Base-by-base conservation (phyloP, 495 filamentous ascomycete species). In the Penicillium roqueforti region DNA sequence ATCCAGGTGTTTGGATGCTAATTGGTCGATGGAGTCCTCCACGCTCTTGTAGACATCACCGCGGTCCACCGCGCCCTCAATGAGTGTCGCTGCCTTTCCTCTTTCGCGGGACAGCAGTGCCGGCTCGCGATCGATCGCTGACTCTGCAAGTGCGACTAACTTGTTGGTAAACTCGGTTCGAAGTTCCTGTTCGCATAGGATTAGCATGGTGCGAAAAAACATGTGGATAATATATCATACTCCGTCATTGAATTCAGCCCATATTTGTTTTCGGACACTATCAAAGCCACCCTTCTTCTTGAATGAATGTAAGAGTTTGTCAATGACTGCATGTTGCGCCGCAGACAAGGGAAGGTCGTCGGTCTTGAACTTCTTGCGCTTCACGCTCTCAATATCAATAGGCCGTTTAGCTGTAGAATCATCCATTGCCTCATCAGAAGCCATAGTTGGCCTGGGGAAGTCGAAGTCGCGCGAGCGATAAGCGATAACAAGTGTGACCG, bases 261-360 rank as follows among this genome's bases (percentile, higher is more conserved):
- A 92, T 3, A 89, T 76, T 47, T 85, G 78, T 65, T 93, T 93
- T 46, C 91, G 83, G 54, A 92, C 78, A n/a, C 72, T 76, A 67
- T 96, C 91, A 60, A 92, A 95, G 36, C 86, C 87, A 20, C 91
- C 91, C 68, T 92, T 92, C 73, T 95, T 95, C 71, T 93, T 93
- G 68, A 91, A 92, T 6, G 82, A 83, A 69, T 91, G 83, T 9
- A 91, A 79, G 22, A 96, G 75, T 51, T 78, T 77, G 50, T 95
- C 89, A 51, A 96, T 91, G 1, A 86, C 83, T 0, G 78, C 77
- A 51, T 88, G 81, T 49, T 91, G 88, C 28, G 82, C 78, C 18
- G 83, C 80, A 23, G 85, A 78, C 19, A 95, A 71, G 6, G 91
- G 91, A 4, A 96, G 76, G 51, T 96, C 91, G 2, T 88, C 88